Percentiles rank a stretch among this genome's conserved stretches.
Conservation (phyloP, 1,284 basidiomycete species). For the Stygiomarasmius scandens region DNA sequence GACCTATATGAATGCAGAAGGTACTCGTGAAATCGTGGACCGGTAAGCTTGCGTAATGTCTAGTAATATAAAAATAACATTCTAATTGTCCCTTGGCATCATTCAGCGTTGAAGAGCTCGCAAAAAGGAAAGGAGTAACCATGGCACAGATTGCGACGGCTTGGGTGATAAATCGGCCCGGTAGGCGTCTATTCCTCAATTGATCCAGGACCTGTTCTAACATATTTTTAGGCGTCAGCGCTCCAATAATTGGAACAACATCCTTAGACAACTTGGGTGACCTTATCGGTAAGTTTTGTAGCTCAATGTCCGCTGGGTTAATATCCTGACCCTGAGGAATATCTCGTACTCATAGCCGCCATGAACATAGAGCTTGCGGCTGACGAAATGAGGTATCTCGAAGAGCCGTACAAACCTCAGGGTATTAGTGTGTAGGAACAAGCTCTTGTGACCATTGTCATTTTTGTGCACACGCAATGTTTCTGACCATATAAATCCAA, state of each 20-base stretch:
- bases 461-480: too few relatives aligned
- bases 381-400: constrained; percentile 28
- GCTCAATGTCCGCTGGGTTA: not conserved
- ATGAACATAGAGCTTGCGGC: constrained; percentile 37
- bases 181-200: constrained; percentile 14
- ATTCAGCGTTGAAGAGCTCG: constrained; percentile 52
- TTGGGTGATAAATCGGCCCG: constrained; percentile 51
- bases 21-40: not conserved
- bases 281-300: constrained; percentile 43
- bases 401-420: constrained; percentile 38
- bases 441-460: too few relatives aligned
- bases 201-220: too few relatives aligned
- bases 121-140: constrained; percentile 48
- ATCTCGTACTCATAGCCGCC: constrained; percentile 20
- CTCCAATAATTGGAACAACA: constrained; percentile 62
- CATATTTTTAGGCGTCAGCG: constrained; percentile 41
- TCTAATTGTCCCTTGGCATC: too few relatives aligned
- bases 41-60: too few relatives aligned
- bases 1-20: too few relatives aligned
- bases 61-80: too few relatives aligned
- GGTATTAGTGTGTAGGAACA: constrained; percentile 29
- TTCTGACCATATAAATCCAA: too few relatives aligned
- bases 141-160: constrained; percentile 66
- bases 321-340: not conserved
- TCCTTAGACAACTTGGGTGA: constrained; percentile 55